phyloP scores from a whole-genome alignment of 83 land plant genomes.

The Isoetes engelmannii region DNA sequence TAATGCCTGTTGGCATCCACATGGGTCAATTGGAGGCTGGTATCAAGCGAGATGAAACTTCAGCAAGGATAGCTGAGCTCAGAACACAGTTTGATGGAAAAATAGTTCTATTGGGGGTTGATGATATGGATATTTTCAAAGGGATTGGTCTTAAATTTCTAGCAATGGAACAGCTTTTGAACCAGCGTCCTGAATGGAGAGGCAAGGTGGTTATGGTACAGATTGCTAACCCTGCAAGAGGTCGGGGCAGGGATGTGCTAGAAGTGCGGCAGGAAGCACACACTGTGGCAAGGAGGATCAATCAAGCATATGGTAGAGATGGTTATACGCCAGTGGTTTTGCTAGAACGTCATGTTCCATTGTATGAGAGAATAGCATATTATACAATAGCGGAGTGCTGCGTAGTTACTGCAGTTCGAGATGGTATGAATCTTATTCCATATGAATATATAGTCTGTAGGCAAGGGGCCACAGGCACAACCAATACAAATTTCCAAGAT shows the following conservation, averaged over 20 bases:
- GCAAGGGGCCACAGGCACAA: conserved; percentile 40
- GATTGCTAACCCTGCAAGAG: conserved; percentile 61
- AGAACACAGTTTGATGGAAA: conserved; percentile 43
- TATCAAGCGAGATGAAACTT: conserved; percentile 32
- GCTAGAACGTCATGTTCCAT: conserved; percentile 45
- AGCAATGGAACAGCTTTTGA: conserved; percentile 49
- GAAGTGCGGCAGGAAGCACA: conserved; percentile 47
- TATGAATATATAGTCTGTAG: conserved; percentile 62
- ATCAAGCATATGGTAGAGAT: conserved; percentile 36
- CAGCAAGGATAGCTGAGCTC: conserved; percentile 40
- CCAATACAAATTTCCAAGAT: too few species aligned
- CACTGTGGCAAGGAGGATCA: conserved; percentile 38
- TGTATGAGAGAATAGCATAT: conserved; percentile 50
- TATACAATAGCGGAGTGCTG: conserved; percentile 57
- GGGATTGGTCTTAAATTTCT: conserved; percentile 58
- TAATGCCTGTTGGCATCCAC: conserved; percentile 56
- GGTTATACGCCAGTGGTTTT: conserved; percentile 52
- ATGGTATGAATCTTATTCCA: conserved; percentile 69
- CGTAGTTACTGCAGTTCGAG: conserved; percentile 63
- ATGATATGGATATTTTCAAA: neutral
- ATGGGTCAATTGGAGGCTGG: conserved; percentile 56
- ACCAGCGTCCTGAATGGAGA: conserved; percentile 32
- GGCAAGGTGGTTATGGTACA: conserved; percentile 58
- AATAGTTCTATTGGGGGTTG: conserved; percentile 42
- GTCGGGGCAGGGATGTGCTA: conserved; percentile 52